Base-by-base conservation (phyloP, 805 yeast genomes). In the Myxozyma nipponensis region DNA sequence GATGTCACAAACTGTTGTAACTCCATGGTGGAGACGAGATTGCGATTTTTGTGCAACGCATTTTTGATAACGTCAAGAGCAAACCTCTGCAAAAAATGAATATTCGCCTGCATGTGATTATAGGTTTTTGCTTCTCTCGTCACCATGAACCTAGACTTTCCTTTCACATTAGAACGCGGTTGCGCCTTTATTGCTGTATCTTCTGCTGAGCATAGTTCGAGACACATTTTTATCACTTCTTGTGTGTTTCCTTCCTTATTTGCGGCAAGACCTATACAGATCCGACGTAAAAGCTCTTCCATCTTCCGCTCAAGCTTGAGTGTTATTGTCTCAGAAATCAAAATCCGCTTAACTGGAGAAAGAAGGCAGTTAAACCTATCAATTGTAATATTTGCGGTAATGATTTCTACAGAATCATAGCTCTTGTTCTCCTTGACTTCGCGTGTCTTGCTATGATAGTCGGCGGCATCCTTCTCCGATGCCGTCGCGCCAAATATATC, bases 401-500 rank as follows among this genome's bases (percentile, higher is more conserved):
- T 63, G 18, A 88, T 70, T 68, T 90, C 95, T 24, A 84, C 95
- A 3, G 93, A 80, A 60, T 93, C 98, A 63, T 72, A 85, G 72
- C 95, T 84, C 69, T 88, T 88, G 63, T 86, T 87, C 57, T 81
- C 83, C 65, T 88, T 90, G 32, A 93, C 91, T 71, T 91, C 98
- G 61, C 84, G 86, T 81, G 89, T 86, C 54, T 83, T 81, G 26
- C 86, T 82, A 46, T 78, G 78, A 63, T 93, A 91, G 18, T 89
- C 96, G 54, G 89, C 97, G 3, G 93, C 90, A 57, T 93, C 98
- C 65, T 93, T 91, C 63, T 93, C 98, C 63, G 84, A 84, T 32
- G 96, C 95, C 2, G 95, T 86, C 7, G 83, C 77, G 22, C 98
- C 98, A 67, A 93, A 90, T 3, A 82, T 77, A 63, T 91, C 96